These are phyloP conservation scores for Malus hybrid DNA, from an alignment of 331 rosid genomes.

Conservation along the genomic window DNA sequence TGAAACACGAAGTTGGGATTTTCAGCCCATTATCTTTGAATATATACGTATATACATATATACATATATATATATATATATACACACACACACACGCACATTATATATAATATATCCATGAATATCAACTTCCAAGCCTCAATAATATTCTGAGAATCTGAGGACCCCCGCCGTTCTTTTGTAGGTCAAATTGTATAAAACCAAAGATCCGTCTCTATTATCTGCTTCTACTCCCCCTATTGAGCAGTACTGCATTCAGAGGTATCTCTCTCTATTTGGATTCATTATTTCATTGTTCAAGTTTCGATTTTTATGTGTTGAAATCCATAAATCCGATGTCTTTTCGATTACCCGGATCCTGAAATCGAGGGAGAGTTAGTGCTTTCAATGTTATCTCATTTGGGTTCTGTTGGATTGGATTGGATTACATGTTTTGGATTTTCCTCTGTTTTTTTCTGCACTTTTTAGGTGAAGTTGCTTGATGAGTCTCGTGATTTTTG, in stretches of 20 bases:
- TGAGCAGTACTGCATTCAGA: not conserved
- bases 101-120: too few species aligned
- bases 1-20: too few species aligned
- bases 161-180: too few species aligned
- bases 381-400: not conserved
- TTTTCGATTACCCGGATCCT: slow-evolving; percentile 9
- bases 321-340: not conserved
- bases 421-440: not conserved
- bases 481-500: slow-evolving; percentile 2
- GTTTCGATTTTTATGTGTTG: not conserved
- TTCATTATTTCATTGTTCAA: not conserved
- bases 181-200: not conserved
- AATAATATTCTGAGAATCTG: not conserved
- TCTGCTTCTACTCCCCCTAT: not conserved
- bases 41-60: too few species aligned
- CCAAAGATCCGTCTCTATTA: not conserved
- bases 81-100: too few species aligned
- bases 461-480: not conserved
- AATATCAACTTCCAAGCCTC: not conserved
- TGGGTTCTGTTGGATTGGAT: not conserved
- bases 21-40: too few species aligned
- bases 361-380: not conserved
- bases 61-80: too few species aligned
- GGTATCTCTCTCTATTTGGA: slow-evolving; percentile 1
- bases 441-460: not conserved